Evolutionary conservation across 345 rosid genomes (phyloP).

Genomic region (Turnera subulata): DNA sequence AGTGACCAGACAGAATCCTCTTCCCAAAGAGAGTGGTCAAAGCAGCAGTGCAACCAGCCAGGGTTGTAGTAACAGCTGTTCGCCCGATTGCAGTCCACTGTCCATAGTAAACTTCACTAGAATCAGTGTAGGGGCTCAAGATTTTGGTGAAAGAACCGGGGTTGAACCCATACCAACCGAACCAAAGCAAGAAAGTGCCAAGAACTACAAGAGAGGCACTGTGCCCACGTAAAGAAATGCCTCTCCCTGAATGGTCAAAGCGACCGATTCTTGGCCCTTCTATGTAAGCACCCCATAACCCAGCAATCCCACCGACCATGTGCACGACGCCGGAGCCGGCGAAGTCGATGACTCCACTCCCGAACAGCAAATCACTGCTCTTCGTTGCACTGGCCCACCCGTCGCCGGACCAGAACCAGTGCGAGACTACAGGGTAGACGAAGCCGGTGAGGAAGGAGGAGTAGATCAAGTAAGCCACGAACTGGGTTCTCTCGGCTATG

Average conservation of each 20-base stretch:
- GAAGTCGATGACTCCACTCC: conserved; percentile 69
- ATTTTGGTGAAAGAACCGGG: conserved; percentile 66
- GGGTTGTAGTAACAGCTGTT: conserved; percentile 85
- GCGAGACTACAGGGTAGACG: conserved; percentile 85
- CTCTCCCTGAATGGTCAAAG: conserved; percentile 38
- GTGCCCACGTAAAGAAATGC: conserved; percentile 56
- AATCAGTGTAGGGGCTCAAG: conserved; percentile 15
- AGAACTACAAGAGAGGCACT: conserved; percentile 66
- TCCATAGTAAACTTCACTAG: conserved; percentile 46
- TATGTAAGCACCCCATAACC: conserved; percentile 72
- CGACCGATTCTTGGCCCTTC: conserved; percentile 80
- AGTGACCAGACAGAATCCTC: conserved; percentile 68
- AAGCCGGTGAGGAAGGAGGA: conserved; percentile 83
- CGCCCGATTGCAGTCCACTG: conserved; percentile 86
- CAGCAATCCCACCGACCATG: conserved; percentile 77
- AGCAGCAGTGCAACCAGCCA: conserved; percentile 88
- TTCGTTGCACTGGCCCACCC: conserved; percentile 81
- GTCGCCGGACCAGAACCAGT: conserved; percentile 85
- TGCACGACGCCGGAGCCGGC: conserved; percentile 81
- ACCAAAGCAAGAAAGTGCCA: conserved; percentile 75
- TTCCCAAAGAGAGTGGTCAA: conserved; percentile 83
- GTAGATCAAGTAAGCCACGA: conserved; percentile 75
- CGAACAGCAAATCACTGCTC: conserved; percentile 38
- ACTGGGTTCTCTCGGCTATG: conserved; percentile 88
- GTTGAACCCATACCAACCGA: conserved; percentile 83